Base-by-base conservation (phyloP, 176 grass and related monocot genomes). In the Rhynchospora breviuscula region DNA sequence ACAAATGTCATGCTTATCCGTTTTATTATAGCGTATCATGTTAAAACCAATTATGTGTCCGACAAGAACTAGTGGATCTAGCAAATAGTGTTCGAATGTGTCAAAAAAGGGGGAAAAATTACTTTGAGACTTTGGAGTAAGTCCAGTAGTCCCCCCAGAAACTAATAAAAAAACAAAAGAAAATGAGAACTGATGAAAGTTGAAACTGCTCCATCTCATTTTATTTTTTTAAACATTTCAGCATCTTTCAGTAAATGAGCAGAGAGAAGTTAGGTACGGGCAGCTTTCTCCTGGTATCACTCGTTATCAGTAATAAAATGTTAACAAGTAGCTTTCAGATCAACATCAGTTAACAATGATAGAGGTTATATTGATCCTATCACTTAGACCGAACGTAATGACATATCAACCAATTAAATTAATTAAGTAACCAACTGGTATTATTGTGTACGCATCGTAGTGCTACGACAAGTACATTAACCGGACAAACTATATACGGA, bases 311-410 rank as follows among this genome's bases (percentile, higher is more conserved):
- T 79, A 1, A 54, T 25, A 33, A 82, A 21, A 67, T 67, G 61
- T 68, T 82, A 52, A 82, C 78, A 40, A 18, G 63, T 51, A 68
- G 53, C 62, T 66, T 67, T 67, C 80, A 68, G 5, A 63, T 82
- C 80, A 82, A 67, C 61, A 82, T 82, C 80, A 82, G 10, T 2
- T 64, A 67, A 67, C 21, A 4, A 65, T 77, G 0, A 53, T 67
- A 53, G 21, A 68, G 46, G 80, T 82, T 82, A 7, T 29, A 10
- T 17, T 68, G 35, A 66, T 66, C 80, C 63, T 18, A 53, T 82
- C 80, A 13, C 19, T 81, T 63, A 63, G 15, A 17, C 11, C 4
- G 6, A 14, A 64, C 5, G 8, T 46, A 45, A 43, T 6, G 60
- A 81, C 60, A 81, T 81, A 47, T 3, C 79, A 62, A 62, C 79